A percentile compares a stretch with the other conserved stretches of the same genome.
Evolutionary conservation across 106 monocot species (phyloP).

Genomic region (Phalaenopsis equestris): DNA sequence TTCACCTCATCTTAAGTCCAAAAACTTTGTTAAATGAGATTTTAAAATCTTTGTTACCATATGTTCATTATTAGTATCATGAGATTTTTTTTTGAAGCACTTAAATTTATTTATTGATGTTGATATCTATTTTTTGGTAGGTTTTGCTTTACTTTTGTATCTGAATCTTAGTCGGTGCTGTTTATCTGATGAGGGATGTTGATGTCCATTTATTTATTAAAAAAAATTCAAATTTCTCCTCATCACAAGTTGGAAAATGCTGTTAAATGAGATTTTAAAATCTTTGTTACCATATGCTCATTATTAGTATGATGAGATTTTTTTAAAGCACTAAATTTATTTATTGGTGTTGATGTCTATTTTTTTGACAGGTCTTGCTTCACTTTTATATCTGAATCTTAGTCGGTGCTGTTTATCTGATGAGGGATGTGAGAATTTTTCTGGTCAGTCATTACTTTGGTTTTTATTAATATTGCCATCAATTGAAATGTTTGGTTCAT

Average conservation of each 20-base stretch:
- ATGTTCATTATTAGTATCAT: too few relatives aligned
- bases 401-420: slow-evolving; percentile 74
- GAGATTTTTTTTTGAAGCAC: neutral
- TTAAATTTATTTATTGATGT: neutral
- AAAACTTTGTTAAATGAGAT: too few relatives aligned
- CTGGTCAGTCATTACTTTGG: slow-evolving; percentile 31
- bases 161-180: slow-evolving; percentile 85
- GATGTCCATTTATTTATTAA: too few relatives aligned
- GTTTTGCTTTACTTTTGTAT: slow-evolving; percentile 43
- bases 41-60: too few relatives aligned
- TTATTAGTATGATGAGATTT: too few relatives aligned
- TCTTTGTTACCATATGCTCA: too few relatives aligned
- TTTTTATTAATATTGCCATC: neutral
- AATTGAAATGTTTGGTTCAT: neutral
- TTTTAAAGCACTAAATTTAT: neutral
- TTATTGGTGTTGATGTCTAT: slow-evolving; percentile 2
- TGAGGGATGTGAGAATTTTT: slow-evolving; percentile 77
- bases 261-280: too few relatives aligned
- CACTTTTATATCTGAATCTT: slow-evolving; percentile 75
- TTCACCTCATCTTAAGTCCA: too few relatives aligned
- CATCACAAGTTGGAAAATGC: too few relatives aligned
- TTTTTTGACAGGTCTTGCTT: slow-evolving; percentile 30
- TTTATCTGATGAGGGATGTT: slow-evolving; percentile 74
- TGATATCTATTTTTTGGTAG: slow-evolving; percentile 18
- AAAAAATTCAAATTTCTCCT: too few relatives aligned